Conservation (phyloP, 352 stramenopile genomes). For the Phytophthora pini region DNA sequence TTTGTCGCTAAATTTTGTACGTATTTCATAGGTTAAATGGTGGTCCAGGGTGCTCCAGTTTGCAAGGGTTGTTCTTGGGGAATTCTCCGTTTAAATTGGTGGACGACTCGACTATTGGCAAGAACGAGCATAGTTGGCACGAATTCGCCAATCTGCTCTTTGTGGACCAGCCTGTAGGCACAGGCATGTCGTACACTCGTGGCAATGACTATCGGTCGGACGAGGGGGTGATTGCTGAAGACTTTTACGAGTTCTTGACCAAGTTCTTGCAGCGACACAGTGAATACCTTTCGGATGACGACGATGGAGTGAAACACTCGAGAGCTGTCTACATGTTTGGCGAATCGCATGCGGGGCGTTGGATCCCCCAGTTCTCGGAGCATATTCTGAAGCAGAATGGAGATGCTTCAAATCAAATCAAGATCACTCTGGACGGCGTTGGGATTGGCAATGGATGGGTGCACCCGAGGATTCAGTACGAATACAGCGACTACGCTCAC, state of each 20-base stretch:
- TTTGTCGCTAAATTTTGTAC: constrained; percentile 11
- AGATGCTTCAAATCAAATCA: constrained; percentile 23
- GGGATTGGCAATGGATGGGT: constrained; percentile 98
- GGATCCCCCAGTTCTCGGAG: constrained; percentile 95
- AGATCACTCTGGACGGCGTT: constrained; percentile 85
- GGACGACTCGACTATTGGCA: constrained; percentile 52
- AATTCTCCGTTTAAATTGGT: constrained; percentile 77
- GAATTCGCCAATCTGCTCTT: constrained; percentile 83
- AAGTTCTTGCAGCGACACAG: constrained; percentile 92
- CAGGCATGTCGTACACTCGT: constrained; percentile 73
- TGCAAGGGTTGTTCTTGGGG: constrained; percentile 79
- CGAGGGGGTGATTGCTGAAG: constrained; percentile 55
- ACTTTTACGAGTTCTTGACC: constrained; percentile 95
- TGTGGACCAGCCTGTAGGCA: constrained; percentile 84
- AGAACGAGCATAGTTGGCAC: constrained; percentile 83
- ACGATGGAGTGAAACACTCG: constrained; percentile 47
- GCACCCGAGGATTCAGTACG: constrained; percentile 96
- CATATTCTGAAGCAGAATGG: constrained; percentile 94
- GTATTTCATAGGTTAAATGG: constrained; percentile 67
- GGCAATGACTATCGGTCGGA: constrained; percentile 60
- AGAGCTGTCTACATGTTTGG: constrained; percentile 95
- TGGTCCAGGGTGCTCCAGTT: constrained; percentile 82
- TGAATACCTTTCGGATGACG: constrained; percentile 62
- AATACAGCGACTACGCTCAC: constrained; percentile 94
- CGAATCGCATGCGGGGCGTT: constrained; percentile 97